Conservation (phyloP, 2,329 filamentous ascomycete genomes). For the Dothistroma pini region DNA sequence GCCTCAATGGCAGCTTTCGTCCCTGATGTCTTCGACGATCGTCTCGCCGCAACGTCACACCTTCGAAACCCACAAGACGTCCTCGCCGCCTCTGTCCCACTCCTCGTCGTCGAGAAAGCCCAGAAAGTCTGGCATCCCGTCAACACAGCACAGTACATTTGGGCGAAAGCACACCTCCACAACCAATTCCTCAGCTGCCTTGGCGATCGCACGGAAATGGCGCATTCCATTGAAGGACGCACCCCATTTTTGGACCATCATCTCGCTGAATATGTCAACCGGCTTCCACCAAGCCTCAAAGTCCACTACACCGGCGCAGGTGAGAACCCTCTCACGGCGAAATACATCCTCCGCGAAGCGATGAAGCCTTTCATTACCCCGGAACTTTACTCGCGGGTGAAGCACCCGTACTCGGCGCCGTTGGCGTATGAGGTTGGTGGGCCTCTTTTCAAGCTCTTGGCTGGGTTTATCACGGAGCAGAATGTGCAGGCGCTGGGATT, state of each 20-base stretch:
- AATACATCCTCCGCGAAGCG: constrained; percentile 29
- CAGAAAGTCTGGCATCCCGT: constrained; percentile 41
- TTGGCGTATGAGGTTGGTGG: constrained; percentile 20
- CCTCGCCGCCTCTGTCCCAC: constrained; percentile 17
- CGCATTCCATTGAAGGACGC: constrained; percentile 40
- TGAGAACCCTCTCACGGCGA: constrained; percentile 15
- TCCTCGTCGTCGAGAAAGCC: constrained; percentile 31
- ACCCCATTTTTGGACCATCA: constrained; percentile 43
- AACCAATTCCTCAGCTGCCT: constrained; percentile 43
- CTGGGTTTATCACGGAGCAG: constrained; percentile 21
- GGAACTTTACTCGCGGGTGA: constrained; percentile 26
- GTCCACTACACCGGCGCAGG: constrained; percentile 34
- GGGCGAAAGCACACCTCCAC: constrained; percentile 36
- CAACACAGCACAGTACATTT: constrained; percentile 40
- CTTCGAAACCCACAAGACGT: constrained; percentile 5
- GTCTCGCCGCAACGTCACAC: constrained; percentile 24
- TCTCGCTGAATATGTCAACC: constrained; percentile 40
- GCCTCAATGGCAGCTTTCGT: constrained; percentile 36
- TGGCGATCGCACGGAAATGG: constrained; percentile 47
- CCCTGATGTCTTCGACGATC: constrained; percentile 36
- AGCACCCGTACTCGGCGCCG: constrained; percentile 27
- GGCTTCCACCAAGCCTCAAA: constrained; percentile 38
- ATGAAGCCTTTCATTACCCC: constrained; percentile 26
- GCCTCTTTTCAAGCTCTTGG: constrained; percentile 21
- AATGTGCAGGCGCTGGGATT: constrained; percentile 31